Evolutionary conservation across 192 early-diverging fungal species (phyloP), one percentile per base, ranked within the genome.

Genomic region (Lobosporangium transversale): DNA sequence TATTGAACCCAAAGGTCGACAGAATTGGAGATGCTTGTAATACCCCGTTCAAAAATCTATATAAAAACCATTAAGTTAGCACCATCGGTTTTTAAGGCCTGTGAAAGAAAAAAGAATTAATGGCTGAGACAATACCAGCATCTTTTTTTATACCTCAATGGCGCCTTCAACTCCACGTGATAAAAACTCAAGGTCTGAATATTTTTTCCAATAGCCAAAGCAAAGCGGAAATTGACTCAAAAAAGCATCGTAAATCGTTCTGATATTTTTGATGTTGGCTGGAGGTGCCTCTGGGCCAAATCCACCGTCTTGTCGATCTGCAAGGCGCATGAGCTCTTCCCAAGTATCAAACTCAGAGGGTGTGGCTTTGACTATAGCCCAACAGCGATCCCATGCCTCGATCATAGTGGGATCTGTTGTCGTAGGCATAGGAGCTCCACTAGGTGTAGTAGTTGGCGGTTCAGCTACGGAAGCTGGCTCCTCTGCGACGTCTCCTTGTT

Each of bases 131-230:
- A 62, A 2, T 7, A 30, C 49, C 15, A 18, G n/a, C 9, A n/a
- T n/a, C n/a, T n/a, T n/a, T n/a, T n/a, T n/a, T n/a, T n/a, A 12
- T 64, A 92, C 90, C 78, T 88, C 84, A 50, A 83, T 85, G 4
- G 90, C 90, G 21, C 84, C 87, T 9, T 78, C 76, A n/a, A 68
- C 45, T 9, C 89, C 89, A 12, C 83, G 79, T n/a, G 89, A 54
- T 7, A 73, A 50, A 27, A 80, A 60, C 53, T 87, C 88, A 47
- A 84, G 65, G 62, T 91, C 91, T 0, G 90, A 88, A 66, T 90
- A 92, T 68, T 92, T 92, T 59, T 90, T 90, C 91, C 91, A 92
- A 65, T 92, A 92, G 30, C 89, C 90, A 70, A 92, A 92, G 69
- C 90, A 91, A 20, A 92, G 78, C 11, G 91, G 91, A 58, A 92